Evolutionary conservation across 2,329 filamentous ascomycete genomes (phyloP).

Genomic region (Bretziella fagacearum): DNA sequence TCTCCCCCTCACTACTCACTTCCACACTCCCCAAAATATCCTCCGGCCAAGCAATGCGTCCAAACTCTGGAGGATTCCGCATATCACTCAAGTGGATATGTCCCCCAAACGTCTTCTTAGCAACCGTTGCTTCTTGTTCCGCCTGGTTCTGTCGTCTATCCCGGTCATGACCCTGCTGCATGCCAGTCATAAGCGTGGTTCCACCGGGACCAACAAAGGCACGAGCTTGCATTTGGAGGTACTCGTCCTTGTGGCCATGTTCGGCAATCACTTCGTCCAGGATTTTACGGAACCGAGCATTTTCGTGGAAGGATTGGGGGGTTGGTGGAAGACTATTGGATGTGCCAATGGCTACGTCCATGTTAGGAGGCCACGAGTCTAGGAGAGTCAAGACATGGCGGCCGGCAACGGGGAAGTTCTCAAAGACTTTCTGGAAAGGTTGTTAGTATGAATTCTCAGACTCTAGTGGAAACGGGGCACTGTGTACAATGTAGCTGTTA

Average conservation of each 20-base stretch:
- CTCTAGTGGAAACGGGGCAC: constrained; percentile 15
- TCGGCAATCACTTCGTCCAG: constrained; percentile 39
- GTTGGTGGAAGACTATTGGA: constrained; percentile 43
- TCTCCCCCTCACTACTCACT: constrained; percentile 39
- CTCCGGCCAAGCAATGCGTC: constrained; percentile 51
- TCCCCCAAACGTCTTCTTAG: constrained; percentile 43
- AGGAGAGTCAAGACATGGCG: constrained; percentile 43
- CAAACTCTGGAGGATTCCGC: constrained; percentile 48
- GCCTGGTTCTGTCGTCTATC: constrained; percentile 24
- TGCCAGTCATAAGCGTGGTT: not conserved
- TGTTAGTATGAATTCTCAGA: not conserved
- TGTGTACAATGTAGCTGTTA: constrained; percentile 40
- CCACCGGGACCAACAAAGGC: constrained; percentile 43
- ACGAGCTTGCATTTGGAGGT: constrained; percentile 37
- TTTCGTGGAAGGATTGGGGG: constrained; percentile 41
- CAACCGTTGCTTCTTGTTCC: constrained; percentile 38
- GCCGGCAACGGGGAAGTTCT: constrained; percentile 28
- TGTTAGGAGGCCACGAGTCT: constrained; percentile 36
- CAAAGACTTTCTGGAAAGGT: constrained; percentile 37
- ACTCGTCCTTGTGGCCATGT: constrained; percentile 39
- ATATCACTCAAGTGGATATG: constrained; percentile 49
- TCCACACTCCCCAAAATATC: constrained; percentile 54
- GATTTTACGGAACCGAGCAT: constrained; percentile 40
- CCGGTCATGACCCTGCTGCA: constrained; percentile 8
- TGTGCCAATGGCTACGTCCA: constrained; percentile 39